Evolutionary conservation across 2,329 filamentous ascomycete genomes (phyloP), one percentile per base, ranked within the genome.

Genomic region (Fusarium sp.): DNA sequence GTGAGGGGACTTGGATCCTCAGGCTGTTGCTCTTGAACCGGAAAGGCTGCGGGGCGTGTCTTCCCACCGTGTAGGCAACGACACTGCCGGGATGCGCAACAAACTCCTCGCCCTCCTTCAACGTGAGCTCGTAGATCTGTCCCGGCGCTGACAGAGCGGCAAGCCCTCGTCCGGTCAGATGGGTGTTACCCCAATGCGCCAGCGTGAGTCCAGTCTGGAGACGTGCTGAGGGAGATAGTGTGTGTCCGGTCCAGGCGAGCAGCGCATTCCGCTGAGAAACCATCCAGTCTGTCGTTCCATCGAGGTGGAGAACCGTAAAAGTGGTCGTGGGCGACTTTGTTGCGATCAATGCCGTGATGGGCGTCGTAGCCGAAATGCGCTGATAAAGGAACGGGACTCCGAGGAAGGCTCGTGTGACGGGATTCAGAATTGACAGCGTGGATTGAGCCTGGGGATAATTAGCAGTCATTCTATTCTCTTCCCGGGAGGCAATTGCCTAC

Each of bases 331-430:
- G 89, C 5, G 93, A 93, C 78, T 93, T 96, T 23, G 95, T 93
- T 29, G 92, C 92, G 73, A 99, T 91, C 68, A 99, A 83, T 31
- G 93, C 93, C 44, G 92, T 97, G 71, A 97, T 87, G 2, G 96
- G 94, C 50, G 90, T 92, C 0, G 94, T 93, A 1, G 95, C 95
- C 33, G 93, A 91, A 71, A 98, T 88, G 81, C 91, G 85, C 81
- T 98, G 95, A 82, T 98, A 98, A 65, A 99, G 86, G 81, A 99
- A 99, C 1, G 96, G 96, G 55, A 98, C 91, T 71, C 94, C 93
- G 27, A 97, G 87, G 51, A 90, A 80, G 23, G 91, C 91, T 79
- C 96, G 89, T 64, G 90, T 87, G 76, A 97, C 86, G 14, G 96
- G 96, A 65, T 93, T 91, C 60, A 98, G 88, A 56, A 97, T 81